Evolutionary conservation across 331 rosid species (phyloP).

Genomic region (Saraca asoca): DNA sequence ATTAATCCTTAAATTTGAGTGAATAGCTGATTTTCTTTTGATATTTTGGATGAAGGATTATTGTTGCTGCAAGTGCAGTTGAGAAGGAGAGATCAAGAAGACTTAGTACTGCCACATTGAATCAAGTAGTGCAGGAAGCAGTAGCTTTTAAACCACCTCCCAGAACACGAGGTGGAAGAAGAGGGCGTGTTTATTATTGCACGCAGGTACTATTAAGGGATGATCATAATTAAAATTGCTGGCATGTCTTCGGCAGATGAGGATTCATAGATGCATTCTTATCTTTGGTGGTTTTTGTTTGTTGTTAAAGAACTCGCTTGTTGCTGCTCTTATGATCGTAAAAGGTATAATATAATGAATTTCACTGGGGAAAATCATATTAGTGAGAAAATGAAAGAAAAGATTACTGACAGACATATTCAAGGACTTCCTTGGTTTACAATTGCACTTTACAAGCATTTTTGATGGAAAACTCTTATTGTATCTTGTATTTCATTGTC

Average conservation of each 20-base stretch:
- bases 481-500: neutral
- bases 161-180: conserved; percentile 84
- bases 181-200: conserved; percentile 95
- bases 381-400: neutral
- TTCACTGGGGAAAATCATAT: neutral
- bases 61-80: conserved; percentile 79
- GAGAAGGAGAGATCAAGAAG: conserved; percentile 95
- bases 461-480: too few relatives aligned
- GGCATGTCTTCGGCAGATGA: conserved; percentile 8
- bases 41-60: conserved; percentile 59
- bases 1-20: neutral
- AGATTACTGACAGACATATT: conserved; percentile 7
- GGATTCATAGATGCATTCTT: conserved; percentile 19
- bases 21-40: conserved; percentile 33
- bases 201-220: conserved; percentile 68
- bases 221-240: neutral
- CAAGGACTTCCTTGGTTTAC: neutral
- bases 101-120: conserved; percentile 76
- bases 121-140: conserved; percentile 89
- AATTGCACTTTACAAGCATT: too few relatives aligned
- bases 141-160: conserved; percentile 93
- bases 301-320: neutral
- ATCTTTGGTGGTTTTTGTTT: conserved; percentile 24
- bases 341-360: neutral
- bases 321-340: conserved; percentile 1